Evolutionary conservation across 176 grass and related monocot species (phyloP).

Genomic region (Carex kokanica): DNA sequence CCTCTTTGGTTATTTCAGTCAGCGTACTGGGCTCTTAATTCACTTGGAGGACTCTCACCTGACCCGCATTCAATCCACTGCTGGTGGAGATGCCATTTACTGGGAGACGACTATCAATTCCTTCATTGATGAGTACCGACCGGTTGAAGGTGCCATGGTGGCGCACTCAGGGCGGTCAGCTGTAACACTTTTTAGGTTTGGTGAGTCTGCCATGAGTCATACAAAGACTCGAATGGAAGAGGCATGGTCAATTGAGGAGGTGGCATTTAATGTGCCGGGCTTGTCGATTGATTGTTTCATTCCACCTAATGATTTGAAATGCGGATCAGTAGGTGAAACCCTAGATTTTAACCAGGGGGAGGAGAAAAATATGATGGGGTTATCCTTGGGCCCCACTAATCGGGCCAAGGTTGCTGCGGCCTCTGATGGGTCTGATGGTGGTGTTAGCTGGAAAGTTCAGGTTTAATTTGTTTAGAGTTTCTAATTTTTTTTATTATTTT

Average conservation of each 20-base stretch:
- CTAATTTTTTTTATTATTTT: background rate
- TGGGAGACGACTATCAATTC: constrained; percentile 87
- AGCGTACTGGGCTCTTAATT: constrained; percentile 66
- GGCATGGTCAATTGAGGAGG: constrained; percentile 83
- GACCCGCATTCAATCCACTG: constrained; percentile 66
- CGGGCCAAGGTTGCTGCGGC: constrained; percentile 23
- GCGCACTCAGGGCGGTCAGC: constrained; percentile 60
- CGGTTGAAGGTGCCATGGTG: constrained; percentile 68
- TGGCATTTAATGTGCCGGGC: constrained; percentile 68
- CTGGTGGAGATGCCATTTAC: constrained; percentile 75
- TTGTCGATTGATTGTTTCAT: constrained; percentile 86
- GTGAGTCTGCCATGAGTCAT: constrained; percentile 72
- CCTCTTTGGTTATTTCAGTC: constrained; percentile 84
- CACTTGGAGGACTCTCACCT: constrained; percentile 77
- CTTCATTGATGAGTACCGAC: constrained; percentile 68
- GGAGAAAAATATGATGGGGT: constrained; percentile 40
- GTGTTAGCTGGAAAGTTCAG: constrained; percentile 13
- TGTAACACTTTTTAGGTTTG: constrained; percentile 72
- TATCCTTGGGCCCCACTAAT: constrained; percentile 5
- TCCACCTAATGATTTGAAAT: constrained; percentile 70
- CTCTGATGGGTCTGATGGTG: constrained; percentile 13
- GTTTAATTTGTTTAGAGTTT: constrained; percentile 23
- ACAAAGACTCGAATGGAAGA: constrained; percentile 84
- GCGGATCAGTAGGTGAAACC: constrained; percentile 57
- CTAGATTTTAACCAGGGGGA: constrained; percentile 48